phyloP scores from a whole-genome alignment of 108 stramenopile genomes.

The Conticribra guillardii region DNA sequence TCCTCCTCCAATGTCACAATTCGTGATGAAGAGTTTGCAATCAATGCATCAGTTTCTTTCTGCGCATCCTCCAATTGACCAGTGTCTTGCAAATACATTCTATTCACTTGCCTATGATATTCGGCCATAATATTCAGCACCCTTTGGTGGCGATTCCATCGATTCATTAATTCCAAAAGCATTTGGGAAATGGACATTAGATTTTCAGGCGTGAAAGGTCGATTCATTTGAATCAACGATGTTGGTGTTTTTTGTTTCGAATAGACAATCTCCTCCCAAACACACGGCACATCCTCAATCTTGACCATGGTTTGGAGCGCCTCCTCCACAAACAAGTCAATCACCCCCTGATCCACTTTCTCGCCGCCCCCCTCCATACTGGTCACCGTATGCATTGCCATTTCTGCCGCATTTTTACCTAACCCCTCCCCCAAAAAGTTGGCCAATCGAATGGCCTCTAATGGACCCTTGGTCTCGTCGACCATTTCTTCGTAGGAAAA shows the following conservation, averaged over 20 bases:
- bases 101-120: constrained; percentile 43
- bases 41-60: neutral
- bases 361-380: constrained; percentile 1
- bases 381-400: constrained; percentile 5
- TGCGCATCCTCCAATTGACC: constrained; percentile 13
- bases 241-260: neutral
- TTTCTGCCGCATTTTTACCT: constrained; percentile 9
- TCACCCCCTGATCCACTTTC: constrained; percentile 4
- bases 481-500: constrained; percentile 37
- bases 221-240: constrained; percentile 12
- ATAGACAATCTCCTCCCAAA: constrained; percentile 38
- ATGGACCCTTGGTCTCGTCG: constrained; percentile 14
- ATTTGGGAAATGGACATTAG: constrained; percentile 21
- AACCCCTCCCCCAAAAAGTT: constrained; percentile 26
- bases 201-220: constrained; percentile 37
- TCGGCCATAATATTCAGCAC: constrained; percentile 29
- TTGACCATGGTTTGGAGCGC: constrained; percentile 16
- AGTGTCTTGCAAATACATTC: constrained; percentile 19
- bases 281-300: constrained; percentile 27
- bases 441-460: constrained; percentile 22
- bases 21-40: neutral
- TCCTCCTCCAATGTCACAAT: neutral
- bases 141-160: constrained; percentile 43
- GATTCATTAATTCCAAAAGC: constrained; percentile 42
- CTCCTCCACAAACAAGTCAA: constrained; percentile 14